Evolutionary conservation across 2,329 filamentous ascomycete genomes (phyloP).

Genomic region (Tolypocladium endophyticum): DNA sequence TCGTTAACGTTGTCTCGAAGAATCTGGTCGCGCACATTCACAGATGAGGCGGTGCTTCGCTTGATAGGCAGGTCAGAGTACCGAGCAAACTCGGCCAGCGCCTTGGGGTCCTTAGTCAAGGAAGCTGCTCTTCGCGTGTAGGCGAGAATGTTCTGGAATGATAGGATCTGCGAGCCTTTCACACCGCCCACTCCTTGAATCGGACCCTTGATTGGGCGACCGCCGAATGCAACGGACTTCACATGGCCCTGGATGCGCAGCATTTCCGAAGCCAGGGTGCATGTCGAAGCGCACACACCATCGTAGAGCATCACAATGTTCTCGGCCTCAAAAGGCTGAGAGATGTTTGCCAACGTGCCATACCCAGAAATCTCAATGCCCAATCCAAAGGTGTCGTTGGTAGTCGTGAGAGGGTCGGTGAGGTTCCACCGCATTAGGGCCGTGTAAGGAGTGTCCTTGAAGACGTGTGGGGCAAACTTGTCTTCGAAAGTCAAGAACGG

Average conservation of each 20-base stretch:
- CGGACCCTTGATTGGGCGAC: constrained; percentile 30
- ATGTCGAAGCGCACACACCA: constrained; percentile 48
- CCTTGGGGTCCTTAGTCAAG: constrained; percentile 14
- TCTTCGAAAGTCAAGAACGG: constrained; percentile 38
- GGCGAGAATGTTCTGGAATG: constrained; percentile 17
- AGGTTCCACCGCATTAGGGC: constrained; percentile 40
- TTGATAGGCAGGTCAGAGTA: constrained; percentile 21
- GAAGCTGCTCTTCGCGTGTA: constrained; percentile 10
- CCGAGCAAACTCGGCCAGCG: constrained; percentile 16
- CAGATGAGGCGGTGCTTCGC: constrained; percentile 19
- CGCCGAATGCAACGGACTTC: constrained; percentile 41
- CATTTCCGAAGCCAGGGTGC: constrained; percentile 45
- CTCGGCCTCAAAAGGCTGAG: constrained; percentile 43
- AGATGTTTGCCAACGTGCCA: constrained; percentile 20
- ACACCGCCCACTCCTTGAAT: constrained; percentile 45
- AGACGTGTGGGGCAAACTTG: constrained; percentile 29
- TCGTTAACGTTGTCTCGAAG: constrained; percentile 23
- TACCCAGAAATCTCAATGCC: constrained; percentile 33
- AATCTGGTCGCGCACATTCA: constrained; percentile 31
- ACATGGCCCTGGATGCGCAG: constrained; percentile 40
- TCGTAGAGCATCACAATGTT: constrained; percentile 50
- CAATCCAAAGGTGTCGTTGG: constrained; percentile 18
- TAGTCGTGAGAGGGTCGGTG: constrained; percentile 27
- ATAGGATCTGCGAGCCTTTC: constrained; percentile 35
- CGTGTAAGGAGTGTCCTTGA: constrained; percentile 44